Base-by-base conservation (phyloP, 192 early-diverging fungal genomes). In the Coemansia sp. region DNA sequence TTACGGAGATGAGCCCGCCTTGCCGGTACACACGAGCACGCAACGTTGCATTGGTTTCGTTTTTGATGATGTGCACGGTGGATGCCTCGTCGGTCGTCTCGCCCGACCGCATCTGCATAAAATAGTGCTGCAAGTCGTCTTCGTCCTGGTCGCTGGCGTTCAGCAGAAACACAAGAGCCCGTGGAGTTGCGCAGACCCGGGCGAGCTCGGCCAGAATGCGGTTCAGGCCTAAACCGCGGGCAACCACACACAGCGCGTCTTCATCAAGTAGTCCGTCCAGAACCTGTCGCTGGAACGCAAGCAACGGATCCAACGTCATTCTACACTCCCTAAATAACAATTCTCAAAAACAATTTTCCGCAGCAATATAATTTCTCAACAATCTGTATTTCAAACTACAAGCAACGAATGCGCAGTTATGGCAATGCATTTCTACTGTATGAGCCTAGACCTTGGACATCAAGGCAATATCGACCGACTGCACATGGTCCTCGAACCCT, bases 1-100 rank as follows among this genome's bases (percentile, higher is more conserved):
- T 94, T 35, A 93, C 82, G 2, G 91, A 86, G 48, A 98, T 74
- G 1, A 97, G 82, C 9, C 96, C 96, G 54, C 96, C 92, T 14
- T 70, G 65, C 2, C 87, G 76, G 72, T 98, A 98, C 37, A 94
- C 63, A 2, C 86, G 55, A n/a, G 74, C 41, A 35, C 64, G 62
- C 22, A 59, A 32, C 22, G 61, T 52, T 51, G 78, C 51, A 77
- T 74, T 68, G 29, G 65, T 59, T 71, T 71, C 71, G 61, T 54
- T 68, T 26, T 67, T 68, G n/a, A 65, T 52, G 2, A 64, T 19
- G 14, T 53, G 58, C 35, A 67, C 18, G 2, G 24, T 18, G 24
- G 52, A 84, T 43, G 32, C 60, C 22, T 62, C 64, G 49, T 69
- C 64, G n/a, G 41, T 24, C 3, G 55, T 38, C 27, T 84, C 75